A percentile compares a stretch with the other conserved stretches of the same genome.
phyloP scores from a whole-genome alignment of 2,329 filamentous ascomycete genomes.

The Thelonectria olida region DNA sequence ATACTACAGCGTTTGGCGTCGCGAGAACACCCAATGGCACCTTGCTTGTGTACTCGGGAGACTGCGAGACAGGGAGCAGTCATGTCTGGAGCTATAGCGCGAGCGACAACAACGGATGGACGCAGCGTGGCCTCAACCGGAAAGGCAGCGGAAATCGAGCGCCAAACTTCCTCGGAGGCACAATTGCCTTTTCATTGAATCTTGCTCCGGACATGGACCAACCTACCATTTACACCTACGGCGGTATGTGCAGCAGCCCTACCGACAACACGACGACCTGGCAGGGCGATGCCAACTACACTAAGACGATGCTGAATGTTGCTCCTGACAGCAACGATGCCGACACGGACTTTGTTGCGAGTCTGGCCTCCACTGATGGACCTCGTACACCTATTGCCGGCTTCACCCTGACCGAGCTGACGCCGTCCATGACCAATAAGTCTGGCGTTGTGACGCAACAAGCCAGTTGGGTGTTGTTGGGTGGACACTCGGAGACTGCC shows the following conservation, averaged over 20 bases:
- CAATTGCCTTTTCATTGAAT: slow-evolving; percentile 74
- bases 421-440: slow-evolving; percentile 74
- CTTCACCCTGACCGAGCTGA: slow-evolving; percentile 81
- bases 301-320: slow-evolving; percentile 80
- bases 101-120: slow-evolving; percentile 25
- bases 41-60: slow-evolving; percentile 78
- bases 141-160: slow-evolving; percentile 38
- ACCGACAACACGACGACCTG: slow-evolving; percentile 59
- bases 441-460: slow-evolving; percentile 75
- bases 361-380: slow-evolving; percentile 58
- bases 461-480: slow-evolving; percentile 81
- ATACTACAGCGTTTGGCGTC: slow-evolving; percentile 70
- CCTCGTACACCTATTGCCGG: slow-evolving; percentile 84
- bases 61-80: slow-evolving; percentile 67
- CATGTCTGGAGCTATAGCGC: slow-evolving; percentile 72
- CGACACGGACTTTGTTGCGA: slow-evolving; percentile 46
- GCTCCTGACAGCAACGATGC: slow-evolving; percentile 51
- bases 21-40: slow-evolving; percentile 73
- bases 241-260: slow-evolving; percentile 82
- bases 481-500: slow-evolving; percentile 82
- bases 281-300: slow-evolving; percentile 78
- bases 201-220: slow-evolving; percentile 61
- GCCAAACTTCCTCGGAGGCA: slow-evolving; percentile 62
- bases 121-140: slow-evolving; percentile 34
- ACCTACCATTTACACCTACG: slow-evolving; percentile 77